These are phyloP conservation scores for Rhodotorula paludigena DNA, from an alignment of 768 basidiomycete genomes.

Conservation along the genomic window DNA sequence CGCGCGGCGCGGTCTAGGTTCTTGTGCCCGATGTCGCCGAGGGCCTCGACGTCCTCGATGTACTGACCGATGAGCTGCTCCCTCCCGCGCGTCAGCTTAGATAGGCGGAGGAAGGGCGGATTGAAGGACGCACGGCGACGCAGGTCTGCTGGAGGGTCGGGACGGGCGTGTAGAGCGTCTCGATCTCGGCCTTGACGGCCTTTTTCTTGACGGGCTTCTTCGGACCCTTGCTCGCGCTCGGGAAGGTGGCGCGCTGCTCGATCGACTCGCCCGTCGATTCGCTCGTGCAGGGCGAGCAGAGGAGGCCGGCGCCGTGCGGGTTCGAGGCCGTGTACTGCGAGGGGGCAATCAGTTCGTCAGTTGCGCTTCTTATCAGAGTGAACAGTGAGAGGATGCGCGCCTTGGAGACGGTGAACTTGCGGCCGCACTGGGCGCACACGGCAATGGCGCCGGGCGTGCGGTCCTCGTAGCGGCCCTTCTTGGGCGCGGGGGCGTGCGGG, in stretches of 20 bases:
- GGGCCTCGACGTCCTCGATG: conserved; percentile 72
- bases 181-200: conserved; percentile 63
- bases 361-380: too few relatives aligned
- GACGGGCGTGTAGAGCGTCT: conserved; percentile 58
- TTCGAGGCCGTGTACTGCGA: conserved; percentile 80
- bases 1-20: conserved; percentile 78
- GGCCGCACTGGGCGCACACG: conserved; percentile 71
- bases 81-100: not conserved
- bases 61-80: conserved; percentile 81
- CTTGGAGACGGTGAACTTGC: conserved; percentile 68
- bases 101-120: conserved; percentile 1
- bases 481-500: conserved; percentile 56
- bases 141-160: conserved; percentile 72
- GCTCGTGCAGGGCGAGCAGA: conserved; percentile 81
- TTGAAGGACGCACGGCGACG: conserved; percentile 58
- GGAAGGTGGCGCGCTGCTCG: conserved; percentile 53
- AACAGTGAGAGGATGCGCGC: conserved; percentile 53
- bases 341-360: conserved; percentile 45
- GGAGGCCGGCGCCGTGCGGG: conserved; percentile 64
- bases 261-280: conserved; percentile 61
- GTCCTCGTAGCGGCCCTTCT: conserved; percentile 35
- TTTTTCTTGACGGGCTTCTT: conserved; percentile 57
- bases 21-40: conserved; percentile 69
- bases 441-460: conserved; percentile 62
- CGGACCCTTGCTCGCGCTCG: conserved; percentile 34